These are phyloP conservation scores for Quambalaria eucalypti DNA, from an alignment of 1,284 basidiomycete species.

Conservation along the genomic window DNA sequence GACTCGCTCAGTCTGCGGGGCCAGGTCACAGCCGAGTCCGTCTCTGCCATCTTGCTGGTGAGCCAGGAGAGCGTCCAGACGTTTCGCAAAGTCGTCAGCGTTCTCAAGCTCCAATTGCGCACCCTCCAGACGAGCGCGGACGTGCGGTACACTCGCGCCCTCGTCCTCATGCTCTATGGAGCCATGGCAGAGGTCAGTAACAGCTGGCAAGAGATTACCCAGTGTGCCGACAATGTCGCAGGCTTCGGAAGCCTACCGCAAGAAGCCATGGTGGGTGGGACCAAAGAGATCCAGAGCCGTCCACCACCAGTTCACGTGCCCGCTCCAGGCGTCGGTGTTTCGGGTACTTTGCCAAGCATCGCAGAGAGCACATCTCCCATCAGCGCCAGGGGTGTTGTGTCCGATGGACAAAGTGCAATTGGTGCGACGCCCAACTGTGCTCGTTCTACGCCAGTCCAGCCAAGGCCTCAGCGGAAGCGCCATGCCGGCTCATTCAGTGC, in stretches of 20 bases:
- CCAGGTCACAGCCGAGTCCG: conserved; percentile 59
- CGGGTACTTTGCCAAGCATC: conserved; percentile 26
- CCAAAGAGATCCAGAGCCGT: too few species aligned
- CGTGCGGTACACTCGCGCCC: conserved; percentile 74
- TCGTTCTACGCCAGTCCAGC: neutral
- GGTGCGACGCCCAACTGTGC: neutral
- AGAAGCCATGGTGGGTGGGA: too few species aligned
- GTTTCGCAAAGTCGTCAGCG: conserved; percentile 76
- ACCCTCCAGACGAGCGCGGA: conserved; percentile 63
- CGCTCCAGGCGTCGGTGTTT: neutral
- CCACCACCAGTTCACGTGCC: too few species aligned
- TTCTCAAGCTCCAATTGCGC: conserved; percentile 71
- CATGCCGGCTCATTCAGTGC: conserved; percentile 40
- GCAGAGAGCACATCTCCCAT: conserved; percentile 27
- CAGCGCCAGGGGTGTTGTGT: too few species aligned
- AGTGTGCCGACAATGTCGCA: too few species aligned
- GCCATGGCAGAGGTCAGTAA: conserved; percentile 77
- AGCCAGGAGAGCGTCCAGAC: conserved; percentile 76
- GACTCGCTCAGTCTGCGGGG: conserved; percentile 60
- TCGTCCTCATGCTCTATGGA: conserved; percentile 80
- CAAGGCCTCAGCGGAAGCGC: conserved; percentile 14
- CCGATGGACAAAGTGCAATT: neutral
- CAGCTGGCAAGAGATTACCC: conserved; percentile 60
- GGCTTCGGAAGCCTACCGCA: too few species aligned
- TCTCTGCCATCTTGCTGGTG: conserved; percentile 69